A percentile compares a stretch with the other conserved stretches of the same genome.
Evolutionary conservation across 257 asterid genomes (phyloP).

Genomic region (Penstemon barbatus): DNA sequence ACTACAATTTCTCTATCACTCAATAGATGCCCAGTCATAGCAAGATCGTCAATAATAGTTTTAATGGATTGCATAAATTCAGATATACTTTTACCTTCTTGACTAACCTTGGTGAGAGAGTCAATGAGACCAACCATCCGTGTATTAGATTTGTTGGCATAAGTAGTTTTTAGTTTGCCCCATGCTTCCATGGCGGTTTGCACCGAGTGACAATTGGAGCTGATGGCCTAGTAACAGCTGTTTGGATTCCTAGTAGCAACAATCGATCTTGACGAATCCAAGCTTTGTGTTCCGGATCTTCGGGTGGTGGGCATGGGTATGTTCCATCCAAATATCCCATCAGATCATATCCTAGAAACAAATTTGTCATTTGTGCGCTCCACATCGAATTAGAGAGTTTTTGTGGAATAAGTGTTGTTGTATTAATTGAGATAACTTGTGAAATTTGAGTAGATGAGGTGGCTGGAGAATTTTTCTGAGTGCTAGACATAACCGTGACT

Average conservation of each 20-base stretch:
- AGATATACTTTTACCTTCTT: not conserved
- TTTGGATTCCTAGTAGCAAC: not conserved
- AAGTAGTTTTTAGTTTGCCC: not conserved
- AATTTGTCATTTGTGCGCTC: not conserved
- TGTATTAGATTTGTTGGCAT: conserved; percentile 8
- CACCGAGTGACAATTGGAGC: not conserved
- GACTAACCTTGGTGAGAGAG: not conserved
- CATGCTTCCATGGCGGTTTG: not conserved
- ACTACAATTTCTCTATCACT: not conserved
- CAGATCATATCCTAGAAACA: conserved; percentile 1
- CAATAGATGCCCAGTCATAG: not conserved
- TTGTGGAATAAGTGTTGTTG: not conserved
- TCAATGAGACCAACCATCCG: not conserved
- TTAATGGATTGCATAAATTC: not conserved
- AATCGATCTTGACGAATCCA: not conserved
- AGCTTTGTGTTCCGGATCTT: not conserved
- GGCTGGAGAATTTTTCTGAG: not conserved
- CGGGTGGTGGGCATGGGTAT: not conserved
- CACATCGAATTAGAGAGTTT: not conserved
- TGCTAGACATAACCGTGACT: not conserved
- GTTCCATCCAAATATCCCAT: conserved; percentile 1
- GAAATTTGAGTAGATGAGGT: not conserved
- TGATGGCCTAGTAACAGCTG: not conserved
- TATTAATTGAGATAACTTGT: not conserved
- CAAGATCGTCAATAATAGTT: conserved; percentile 2